Evolutionary conservation across 1,284 basidiomycete species (phyloP).

Genomic region (Cystobasidium pallidum): DNA sequence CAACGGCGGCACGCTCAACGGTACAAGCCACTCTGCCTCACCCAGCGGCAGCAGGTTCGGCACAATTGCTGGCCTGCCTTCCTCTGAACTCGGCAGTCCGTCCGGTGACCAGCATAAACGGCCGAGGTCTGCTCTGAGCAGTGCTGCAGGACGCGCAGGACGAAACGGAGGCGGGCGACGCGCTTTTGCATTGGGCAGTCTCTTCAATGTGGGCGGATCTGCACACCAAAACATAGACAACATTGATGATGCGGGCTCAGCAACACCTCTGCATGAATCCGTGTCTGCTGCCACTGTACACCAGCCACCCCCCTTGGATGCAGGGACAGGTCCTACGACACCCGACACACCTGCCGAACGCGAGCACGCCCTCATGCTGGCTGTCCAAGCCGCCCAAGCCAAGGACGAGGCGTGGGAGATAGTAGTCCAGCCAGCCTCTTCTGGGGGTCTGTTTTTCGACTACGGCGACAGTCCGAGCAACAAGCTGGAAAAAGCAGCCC

Average conservation of each 20-base stretch:
- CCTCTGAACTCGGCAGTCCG: conserved; percentile 1
- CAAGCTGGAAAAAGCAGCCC: background rate
- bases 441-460: conserved; percentile 30
- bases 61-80: conserved; percentile 8
- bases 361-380: conserved; percentile 28
- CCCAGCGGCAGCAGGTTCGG: conserved; percentile 11
- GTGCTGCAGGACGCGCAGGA: background rate
- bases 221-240: background rate
- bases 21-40: background rate
- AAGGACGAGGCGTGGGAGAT: conserved; percentile 33
- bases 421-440: conserved; percentile 6
- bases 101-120: background rate
- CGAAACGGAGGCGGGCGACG: background rate
- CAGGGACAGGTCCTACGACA: background rate
- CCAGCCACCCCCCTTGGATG: background rate
- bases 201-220: background rate
- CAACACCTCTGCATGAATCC: background rate
- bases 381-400: conserved; percentile 32
- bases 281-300: background rate
- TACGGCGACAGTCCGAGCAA: conserved; percentile 13
- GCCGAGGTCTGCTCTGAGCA: conserved; percentile 14
- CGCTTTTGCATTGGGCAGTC: conserved; percentile 3
- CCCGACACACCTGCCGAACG: conserved; percentile 16
- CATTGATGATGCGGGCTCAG: background rate
- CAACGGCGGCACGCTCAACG: background rate